phyloP scores from a whole-genome alignment of 2,329 filamentous ascomycete genomes.

The Allantophomopsis lycopodina region DNA sequence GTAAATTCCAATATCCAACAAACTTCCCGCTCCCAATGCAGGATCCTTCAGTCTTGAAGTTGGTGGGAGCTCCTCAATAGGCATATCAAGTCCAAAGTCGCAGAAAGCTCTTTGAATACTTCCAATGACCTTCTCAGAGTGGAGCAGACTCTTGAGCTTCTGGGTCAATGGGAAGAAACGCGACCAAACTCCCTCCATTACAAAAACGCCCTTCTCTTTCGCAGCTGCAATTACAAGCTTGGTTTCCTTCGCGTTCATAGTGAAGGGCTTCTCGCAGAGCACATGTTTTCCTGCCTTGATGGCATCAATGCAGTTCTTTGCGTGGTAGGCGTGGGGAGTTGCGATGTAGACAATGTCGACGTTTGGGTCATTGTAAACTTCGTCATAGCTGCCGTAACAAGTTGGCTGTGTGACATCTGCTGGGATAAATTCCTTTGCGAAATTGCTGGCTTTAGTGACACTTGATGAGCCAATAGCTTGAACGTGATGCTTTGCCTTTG shows the following conservation, averaged over 20 bases:
- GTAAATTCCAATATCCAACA: constrained; percentile 56
- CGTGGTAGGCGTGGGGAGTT: constrained; percentile 56
- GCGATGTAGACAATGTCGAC: constrained; percentile 55
- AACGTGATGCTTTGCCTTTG: background rate
- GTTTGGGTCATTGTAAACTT: constrained; percentile 43
- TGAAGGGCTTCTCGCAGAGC: constrained; percentile 56
- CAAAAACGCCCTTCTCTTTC: constrained; percentile 37
- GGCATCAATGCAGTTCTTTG: constrained; percentile 47
- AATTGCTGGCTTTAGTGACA: background rate
- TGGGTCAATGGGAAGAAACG: constrained; percentile 51
- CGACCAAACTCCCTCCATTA: constrained; percentile 57
- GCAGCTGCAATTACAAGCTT: constrained; percentile 42
- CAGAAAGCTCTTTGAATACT: constrained; percentile 22
- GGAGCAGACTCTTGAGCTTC: constrained; percentile 1
- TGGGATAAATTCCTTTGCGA: background rate
- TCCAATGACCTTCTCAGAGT: constrained; percentile 24
- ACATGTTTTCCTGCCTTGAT: constrained; percentile 51
- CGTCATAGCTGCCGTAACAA: constrained; percentile 44
- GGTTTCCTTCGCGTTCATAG: constrained; percentile 47
- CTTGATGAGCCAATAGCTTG: background rate
- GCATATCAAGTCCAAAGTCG: constrained; percentile 10
- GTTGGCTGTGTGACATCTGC: background rate
- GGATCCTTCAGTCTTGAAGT: constrained; percentile 49
- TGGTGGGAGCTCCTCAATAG: background rate
- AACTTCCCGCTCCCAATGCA: constrained; percentile 47